These are phyloP conservation scores for Globisporangium rhizosaccharum DNA, from an alignment of 352 stramenopile genomes.

Conservation along the genomic window DNA sequence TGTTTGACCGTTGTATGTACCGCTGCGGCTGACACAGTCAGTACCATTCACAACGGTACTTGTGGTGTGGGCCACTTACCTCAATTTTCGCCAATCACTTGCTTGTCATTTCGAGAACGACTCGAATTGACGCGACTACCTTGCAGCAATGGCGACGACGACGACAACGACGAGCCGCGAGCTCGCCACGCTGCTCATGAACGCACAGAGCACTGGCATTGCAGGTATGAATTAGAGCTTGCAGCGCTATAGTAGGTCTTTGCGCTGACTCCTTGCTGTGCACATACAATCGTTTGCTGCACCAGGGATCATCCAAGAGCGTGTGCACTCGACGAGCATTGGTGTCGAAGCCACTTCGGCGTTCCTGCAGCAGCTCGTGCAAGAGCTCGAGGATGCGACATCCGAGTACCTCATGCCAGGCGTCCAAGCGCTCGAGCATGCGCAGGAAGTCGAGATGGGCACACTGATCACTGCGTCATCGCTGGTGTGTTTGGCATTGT, in stretches of 20 bases:
- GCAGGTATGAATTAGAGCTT: conserved; percentile 11
- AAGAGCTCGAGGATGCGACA: conserved; percentile 56
- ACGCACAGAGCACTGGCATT: conserved; percentile 22
- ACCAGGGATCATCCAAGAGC: conserved; percentile 66
- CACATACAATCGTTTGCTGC: background rate
- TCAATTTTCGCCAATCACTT: no score
- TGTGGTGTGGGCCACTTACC: background rate
- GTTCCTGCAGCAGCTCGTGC: conserved; percentile 61
- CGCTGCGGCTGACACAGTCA: no score
- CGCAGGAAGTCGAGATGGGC: conserved; percentile 65
- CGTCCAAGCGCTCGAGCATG: conserved; percentile 20
- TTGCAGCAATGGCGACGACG: conserved; percentile 2
- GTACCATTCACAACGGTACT: no score
- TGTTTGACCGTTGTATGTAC: no score
- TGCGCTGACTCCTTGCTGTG: background rate
- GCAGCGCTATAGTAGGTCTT: background rate
- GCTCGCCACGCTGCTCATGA: conserved; percentile 26
- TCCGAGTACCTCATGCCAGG: conserved; percentile 25
- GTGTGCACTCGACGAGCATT: conserved; percentile 64
- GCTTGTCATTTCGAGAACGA: conserved; percentile 7
- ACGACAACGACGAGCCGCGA: conserved; percentile 5
- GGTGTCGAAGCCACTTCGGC: conserved; percentile 47
- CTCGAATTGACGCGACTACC: background rate
- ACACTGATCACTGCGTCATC: conserved; percentile 62
- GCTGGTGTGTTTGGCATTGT: conserved; percentile 19